Conservation (phyloP, 2,329 filamentous ascomycete genomes). For the Venturia effusa region DNA sequence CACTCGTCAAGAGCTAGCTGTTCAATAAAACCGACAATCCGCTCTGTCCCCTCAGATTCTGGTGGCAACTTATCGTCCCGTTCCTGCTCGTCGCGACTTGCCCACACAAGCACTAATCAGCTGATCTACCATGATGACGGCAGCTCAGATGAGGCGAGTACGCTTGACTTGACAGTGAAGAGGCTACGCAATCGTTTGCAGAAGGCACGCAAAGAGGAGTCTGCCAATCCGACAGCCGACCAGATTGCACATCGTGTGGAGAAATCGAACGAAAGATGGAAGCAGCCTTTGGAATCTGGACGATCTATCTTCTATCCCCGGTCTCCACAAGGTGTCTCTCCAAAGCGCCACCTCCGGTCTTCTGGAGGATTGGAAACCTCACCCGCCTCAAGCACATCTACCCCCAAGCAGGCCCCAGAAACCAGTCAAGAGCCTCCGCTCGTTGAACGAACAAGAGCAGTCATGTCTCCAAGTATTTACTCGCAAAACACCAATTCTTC, state of each 20-base stretch:
- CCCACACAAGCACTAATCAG: neutral
- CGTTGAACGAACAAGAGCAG: neutral
- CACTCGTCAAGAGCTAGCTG: neutral
- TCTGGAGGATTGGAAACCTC: neutral
- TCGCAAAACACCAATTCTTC: conserved; percentile 30
- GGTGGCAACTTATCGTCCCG: neutral
- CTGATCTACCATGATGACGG: neutral
- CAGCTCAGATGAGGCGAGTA: neutral
- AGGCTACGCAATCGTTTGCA: neutral
- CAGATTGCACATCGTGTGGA: conserved; percentile 29
- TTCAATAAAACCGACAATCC: conserved; percentile 22
- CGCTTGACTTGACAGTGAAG: neutral
- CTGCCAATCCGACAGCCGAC: conserved; percentile 23
- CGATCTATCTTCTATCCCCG: conserved; percentile 20
- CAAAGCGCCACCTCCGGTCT: neutral
- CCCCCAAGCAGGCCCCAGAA: neutral
- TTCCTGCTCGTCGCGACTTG: neutral
- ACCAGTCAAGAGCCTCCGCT: neutral
- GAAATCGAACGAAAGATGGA: conserved; percentile 31
- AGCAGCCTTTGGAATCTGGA: conserved; percentile 26
- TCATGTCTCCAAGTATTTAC: conserved; percentile 36
- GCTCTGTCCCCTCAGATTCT: conserved; percentile 23
- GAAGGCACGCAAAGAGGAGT: conserved; percentile 8
- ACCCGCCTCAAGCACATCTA: neutral
- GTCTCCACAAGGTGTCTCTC: conserved; percentile 14